A percentile compares a stretch with the other conserved stretches of the same genome.
These are phyloP conservation scores for Phalaenopsis equestris DNA, from an alignment of 106 monocot species.

Conservation along the genomic window DNA sequence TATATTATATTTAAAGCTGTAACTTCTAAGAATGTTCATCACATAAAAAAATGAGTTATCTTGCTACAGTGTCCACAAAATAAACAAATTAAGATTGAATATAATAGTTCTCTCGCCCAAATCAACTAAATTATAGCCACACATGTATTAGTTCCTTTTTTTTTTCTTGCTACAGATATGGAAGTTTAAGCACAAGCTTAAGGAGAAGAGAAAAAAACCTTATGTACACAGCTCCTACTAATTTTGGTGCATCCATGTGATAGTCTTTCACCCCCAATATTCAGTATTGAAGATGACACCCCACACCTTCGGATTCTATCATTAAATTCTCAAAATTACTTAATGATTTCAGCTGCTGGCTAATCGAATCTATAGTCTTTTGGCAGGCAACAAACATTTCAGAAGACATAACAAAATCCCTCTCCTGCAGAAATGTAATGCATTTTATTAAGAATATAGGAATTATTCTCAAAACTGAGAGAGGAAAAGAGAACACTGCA, in stretches of 20 bases:
- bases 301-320: slow-evolving; percentile 8
- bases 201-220: too few relatives aligned
- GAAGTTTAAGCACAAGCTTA: too few relatives aligned
- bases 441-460: too few relatives aligned
- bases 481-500: neutral
- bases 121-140: too few relatives aligned
- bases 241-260: neutral
- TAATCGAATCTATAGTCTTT: slow-evolving; percentile 59
- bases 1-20: too few relatives aligned
- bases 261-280: neutral
- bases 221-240: neutral
- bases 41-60: too few relatives aligned
- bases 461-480: neutral
- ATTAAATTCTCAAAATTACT: slow-evolving; percentile 25
- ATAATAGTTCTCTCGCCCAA: too few relatives aligned
- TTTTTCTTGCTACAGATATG: too few relatives aligned
- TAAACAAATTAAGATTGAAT: too few relatives aligned
- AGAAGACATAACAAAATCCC: slow-evolving; percentile 23
- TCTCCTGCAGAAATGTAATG: slow-evolving; percentile 22
- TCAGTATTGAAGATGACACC: neutral
- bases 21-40: too few relatives aligned
- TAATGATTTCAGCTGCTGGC: slow-evolving; percentile 41
- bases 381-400: slow-evolving; percentile 51
- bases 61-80: too few relatives aligned
- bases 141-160: too few relatives aligned